Evolutionary conservation across 2,329 filamentous ascomycete species (phyloP), one percentile per base, ranked within the genome.

Genomic region (Colletotrichum musicola): DNA sequence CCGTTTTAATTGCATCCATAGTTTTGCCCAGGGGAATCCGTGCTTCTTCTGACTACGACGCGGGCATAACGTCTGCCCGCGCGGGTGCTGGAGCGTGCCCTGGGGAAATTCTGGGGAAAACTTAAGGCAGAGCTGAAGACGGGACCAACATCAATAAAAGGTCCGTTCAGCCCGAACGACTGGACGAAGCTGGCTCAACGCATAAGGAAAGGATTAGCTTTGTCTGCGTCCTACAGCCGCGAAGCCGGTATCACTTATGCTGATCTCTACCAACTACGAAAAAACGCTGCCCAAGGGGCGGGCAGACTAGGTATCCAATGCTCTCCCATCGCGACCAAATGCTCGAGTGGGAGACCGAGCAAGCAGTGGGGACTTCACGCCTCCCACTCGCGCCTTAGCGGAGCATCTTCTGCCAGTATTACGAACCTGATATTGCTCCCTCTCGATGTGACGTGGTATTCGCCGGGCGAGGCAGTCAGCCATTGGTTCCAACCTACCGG

Each of bases 1-100:
- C 44, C 49, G 27, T 59, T 68, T 30, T 61, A 30, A 66, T 69
- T 66, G 30, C 47, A 42, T 35, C 35, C n/a, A 25, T 25, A 42
- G 3, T 44, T 18, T 14, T 25, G 20, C 4, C 30, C 30, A n/a
- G 25, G 55, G 61, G 49, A 50, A 6, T 55, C 65, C 65, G 47
- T 56, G 40, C 22, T 40, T 30, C 22, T 40, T 30, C 13, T 27
- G 27, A 25, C 30, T 40, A 25, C 51, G 20, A 54, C 54, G 30
- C 40, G 47, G 40, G 18, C 54, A 57, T 22, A 14, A 59, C 47
- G 53, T 58, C 27, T 51, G 64, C 38, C 38, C 30, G 61, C 59
- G 61, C 42, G 20, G n/a, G 16, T 4, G 64, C 38, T 42, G 50
- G 56, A 53, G 53, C 55, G 42, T 53, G 42, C 62, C 4, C 35